Evolutionary conservation across 331 rosid species (phyloP).

Genomic region (Telfairia occidentalis): DNA sequence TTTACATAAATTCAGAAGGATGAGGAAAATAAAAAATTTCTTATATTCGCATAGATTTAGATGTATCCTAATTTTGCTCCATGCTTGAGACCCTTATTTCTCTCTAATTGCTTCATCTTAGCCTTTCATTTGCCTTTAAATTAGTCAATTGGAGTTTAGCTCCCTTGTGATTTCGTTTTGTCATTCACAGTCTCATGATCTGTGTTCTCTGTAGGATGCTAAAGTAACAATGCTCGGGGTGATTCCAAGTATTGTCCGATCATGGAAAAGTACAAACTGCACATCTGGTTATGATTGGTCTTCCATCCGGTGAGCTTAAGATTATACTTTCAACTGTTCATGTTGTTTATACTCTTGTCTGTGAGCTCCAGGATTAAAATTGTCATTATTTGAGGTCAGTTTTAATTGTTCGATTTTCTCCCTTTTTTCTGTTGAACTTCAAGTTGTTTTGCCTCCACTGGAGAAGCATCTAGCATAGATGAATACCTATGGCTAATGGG

Average conservation of each 20-base stretch:
- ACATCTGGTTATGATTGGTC: constrained; percentile 79
- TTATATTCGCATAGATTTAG: neutral
- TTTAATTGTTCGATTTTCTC: neutral
- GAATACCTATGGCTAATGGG: constrained; percentile 98
- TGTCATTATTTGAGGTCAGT: neutral
- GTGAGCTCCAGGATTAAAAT: neutral
- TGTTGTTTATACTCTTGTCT: constrained; percentile 15
- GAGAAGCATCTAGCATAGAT: constrained; percentile 88
- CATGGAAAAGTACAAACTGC: constrained; percentile 71
- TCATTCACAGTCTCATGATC: neutral
- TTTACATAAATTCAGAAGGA: neutral
- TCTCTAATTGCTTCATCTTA: neutral
- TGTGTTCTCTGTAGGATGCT: constrained; percentile 52
- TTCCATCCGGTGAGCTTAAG: constrained; percentile 54
- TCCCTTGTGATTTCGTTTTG: neutral
- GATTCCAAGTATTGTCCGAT: constrained; percentile 81
- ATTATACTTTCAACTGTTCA: constrained; percentile 2
- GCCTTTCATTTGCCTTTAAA: neutral
- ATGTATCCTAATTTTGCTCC: neutral
- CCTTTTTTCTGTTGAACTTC: constrained; percentile 16
- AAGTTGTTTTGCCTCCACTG: constrained; percentile 87
- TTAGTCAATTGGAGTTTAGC: neutral
- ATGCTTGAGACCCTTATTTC: neutral
- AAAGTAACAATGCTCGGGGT: constrained; percentile 96
- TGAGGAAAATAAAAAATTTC: neutral